These are phyloP conservation scores for Amniculicola lignicola DNA, from an alignment of 495 filamentous ascomycete genomes.

Conservation along the genomic window DNA sequence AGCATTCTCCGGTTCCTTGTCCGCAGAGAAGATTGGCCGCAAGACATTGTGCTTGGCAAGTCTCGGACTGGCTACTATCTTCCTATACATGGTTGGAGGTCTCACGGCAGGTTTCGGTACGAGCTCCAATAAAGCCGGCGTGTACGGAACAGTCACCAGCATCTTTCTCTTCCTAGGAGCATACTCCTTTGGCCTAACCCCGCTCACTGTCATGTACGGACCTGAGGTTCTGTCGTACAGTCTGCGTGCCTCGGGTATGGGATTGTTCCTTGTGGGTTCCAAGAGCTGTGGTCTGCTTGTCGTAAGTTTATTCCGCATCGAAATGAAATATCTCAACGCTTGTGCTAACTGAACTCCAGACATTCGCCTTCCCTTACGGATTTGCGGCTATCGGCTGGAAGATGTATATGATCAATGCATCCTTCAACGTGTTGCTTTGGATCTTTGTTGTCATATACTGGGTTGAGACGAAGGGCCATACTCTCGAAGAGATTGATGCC, in stretches of 20 bases:
- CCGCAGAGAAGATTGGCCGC: neutral
- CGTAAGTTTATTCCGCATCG: neutral
- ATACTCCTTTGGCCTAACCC: constrained; percentile 4
- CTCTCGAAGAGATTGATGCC: neutral
- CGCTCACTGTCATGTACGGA: neutral
- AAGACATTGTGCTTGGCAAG: neutral
- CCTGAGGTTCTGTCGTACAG: neutral
- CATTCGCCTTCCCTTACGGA: constrained; percentile 1
- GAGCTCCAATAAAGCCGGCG: neutral
- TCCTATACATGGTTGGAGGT: neutral
- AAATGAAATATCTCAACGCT: neutral
- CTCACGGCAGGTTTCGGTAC: neutral
- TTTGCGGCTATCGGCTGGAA: constrained; percentile 6
- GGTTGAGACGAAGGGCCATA: constrained; percentile 3
- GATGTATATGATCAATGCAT: constrained; percentile 10
- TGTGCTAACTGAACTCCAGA: no score
- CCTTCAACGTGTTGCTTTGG: neutral
- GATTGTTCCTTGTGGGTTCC: neutral
- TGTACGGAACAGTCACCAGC: neutral
- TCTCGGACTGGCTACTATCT: neutral
- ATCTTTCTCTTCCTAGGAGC: constrained; percentile 8
- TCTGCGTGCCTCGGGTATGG: neutral
- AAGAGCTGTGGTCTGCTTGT: neutral
- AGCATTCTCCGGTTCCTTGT: neutral
- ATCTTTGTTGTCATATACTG: neutral